A percentile compares a stretch with the other conserved stretches of the same genome.
Conservation (phyloP, 768 basidiomycete species). For the Boletales sp. region DNA sequence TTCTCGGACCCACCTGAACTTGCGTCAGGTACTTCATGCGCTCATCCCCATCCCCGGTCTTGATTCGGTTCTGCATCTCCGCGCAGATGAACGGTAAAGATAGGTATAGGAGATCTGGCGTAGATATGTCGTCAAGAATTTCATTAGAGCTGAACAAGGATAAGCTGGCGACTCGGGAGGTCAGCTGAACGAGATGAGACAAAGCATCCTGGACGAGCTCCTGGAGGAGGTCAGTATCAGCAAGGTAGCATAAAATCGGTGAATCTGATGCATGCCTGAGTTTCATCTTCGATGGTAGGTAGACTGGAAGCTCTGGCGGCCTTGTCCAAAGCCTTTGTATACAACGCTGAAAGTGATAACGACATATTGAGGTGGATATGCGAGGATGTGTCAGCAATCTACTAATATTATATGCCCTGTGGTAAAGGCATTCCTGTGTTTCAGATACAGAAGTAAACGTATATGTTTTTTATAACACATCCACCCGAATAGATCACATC, state of each 20-base stretch:
- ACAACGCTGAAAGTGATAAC: constrained; percentile 36
- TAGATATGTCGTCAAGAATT: constrained; percentile 75
- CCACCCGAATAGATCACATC: too few relatives aligned
- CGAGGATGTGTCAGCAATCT: not conserved
- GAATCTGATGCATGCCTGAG: constrained; percentile 37
- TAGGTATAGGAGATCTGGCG: constrained; percentile 71
- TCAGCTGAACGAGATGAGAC: constrained; percentile 51
- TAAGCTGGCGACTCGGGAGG: constrained; percentile 53
- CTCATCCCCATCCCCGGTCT: constrained; percentile 52
- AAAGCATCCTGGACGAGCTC: constrained; percentile 54
- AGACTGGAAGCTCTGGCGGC: constrained; percentile 37
- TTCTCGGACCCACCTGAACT: constrained; percentile 49
- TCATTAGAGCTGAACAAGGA: constrained; percentile 85
- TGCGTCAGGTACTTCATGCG: constrained; percentile 54
- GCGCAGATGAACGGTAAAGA: constrained; percentile 65
- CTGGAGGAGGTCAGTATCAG: constrained; percentile 35
- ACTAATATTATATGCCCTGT: too few relatives aligned
- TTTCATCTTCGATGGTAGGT: constrained; percentile 41
- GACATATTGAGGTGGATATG: constrained; percentile 10
- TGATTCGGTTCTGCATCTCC: constrained; percentile 60
- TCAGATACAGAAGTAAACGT: too few relatives aligned
- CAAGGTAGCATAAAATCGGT: not conserved
- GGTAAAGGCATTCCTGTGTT: too few relatives aligned
- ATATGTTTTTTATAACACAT: too few relatives aligned
- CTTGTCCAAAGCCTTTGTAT: constrained; percentile 37